Percentiles rank a stretch among this genome's conserved stretches.
Evolutionary conservation across 2,329 filamentous ascomycete genomes (phyloP).

Genomic region (Metarhizium robertsii): DNA sequence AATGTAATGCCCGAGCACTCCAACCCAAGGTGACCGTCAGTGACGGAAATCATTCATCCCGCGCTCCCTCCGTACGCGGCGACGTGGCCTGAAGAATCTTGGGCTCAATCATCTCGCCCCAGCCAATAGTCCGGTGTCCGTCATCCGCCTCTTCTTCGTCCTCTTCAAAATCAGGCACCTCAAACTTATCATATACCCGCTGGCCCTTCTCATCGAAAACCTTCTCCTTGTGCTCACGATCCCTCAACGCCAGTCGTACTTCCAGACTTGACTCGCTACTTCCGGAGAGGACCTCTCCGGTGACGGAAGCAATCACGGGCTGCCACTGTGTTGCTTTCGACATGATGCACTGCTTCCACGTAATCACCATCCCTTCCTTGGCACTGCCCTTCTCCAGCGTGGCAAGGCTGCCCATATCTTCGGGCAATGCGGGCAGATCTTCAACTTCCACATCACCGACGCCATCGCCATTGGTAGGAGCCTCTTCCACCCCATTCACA

Average conservation of each 20-base stretch:
- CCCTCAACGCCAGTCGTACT: constrained; percentile 59
- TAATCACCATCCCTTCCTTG: constrained; percentile 52
- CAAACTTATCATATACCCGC: constrained; percentile 69
- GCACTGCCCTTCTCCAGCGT: constrained; percentile 37
- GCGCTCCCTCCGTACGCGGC: neutral
- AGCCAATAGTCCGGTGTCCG: constrained; percentile 50
- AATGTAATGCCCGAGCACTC: neutral
- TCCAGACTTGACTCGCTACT: constrained; percentile 42
- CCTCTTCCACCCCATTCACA: constrained; percentile 11
- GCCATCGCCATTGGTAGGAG: neutral
- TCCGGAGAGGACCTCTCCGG: constrained; percentile 54
- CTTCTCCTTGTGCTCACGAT: constrained; percentile 50
- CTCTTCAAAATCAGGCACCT: constrained; percentile 57
- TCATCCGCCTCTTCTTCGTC: constrained; percentile 51
- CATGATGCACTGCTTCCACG: constrained; percentile 56
- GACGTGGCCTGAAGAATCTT: constrained; percentile 45
- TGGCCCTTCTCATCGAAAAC: constrained; percentile 57
- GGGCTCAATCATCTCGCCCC: constrained; percentile 57
- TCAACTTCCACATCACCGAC: neutral
- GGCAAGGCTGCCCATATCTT: constrained; percentile 45
- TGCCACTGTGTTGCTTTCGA: constrained; percentile 56
- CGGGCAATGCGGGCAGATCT: constrained; percentile 55
- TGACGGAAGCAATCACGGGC: constrained; percentile 53
- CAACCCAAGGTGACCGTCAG: neutral
- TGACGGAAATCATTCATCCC: neutral